Evolutionary conservation across 768 basidiomycete genomes (phyloP), one percentile per base, ranked within the genome.

Genomic region (Russula olivacea): DNA sequence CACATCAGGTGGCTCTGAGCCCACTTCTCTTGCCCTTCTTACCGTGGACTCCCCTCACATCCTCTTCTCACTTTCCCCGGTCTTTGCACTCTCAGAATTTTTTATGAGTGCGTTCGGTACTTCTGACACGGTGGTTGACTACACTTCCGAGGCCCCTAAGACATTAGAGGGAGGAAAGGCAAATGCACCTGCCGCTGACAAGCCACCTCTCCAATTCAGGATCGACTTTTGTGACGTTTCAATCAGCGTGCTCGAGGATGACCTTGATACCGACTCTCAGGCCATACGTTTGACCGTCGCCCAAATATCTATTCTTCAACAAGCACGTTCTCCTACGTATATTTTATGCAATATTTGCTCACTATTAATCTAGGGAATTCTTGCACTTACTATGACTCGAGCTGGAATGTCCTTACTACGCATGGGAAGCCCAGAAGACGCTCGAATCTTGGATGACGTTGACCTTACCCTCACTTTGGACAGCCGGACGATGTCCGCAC

Each of bases 321-420:
- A 98, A 84, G 94, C 89, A 69, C 38, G 79, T 66, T 28, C 41
- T 34, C 9, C 41, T 28, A 25, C 38, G 47, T 47, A 23, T 28
- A 11, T 53, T n/a, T 30, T 55, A 43, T 3, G 57, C 48, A 25
- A 19, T 12, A n/a, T 45, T 25, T 56, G 34, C 34, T 63, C 52
- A 50, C 51, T 11, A 43, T 28, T 30, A 23, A 19, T 52, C 9
- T 69, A 98, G 91, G 86, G 87, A 8, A 83, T 93, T 40, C 72
- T 91, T 64, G 91, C 94, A 2, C 76, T 98, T 59, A 93, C 83
- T 40, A 77, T 98, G 36, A 84, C 81, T 58, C 82, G 81, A 34
- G 79, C 98, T 10, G 97, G 97, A 23, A 98, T 99, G 96, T 97
- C 93, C 3, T 79, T 99, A 34, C 84, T 87, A 63, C 81, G 82